Conservation (phyloP, 108 stramenopile genomes). For the Nitzschia palea region DNA sequence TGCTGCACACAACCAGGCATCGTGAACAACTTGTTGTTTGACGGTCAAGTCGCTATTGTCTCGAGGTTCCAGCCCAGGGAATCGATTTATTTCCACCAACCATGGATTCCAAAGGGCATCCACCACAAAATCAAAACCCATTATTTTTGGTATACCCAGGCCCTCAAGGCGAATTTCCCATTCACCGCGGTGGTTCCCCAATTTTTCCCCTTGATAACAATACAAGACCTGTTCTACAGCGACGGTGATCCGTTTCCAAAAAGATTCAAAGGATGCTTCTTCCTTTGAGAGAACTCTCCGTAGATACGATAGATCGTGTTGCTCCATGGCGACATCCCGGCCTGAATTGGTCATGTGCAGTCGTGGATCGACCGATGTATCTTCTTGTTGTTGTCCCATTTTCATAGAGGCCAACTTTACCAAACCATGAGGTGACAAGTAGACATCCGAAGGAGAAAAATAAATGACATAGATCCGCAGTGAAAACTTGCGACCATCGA, state of each 20-base stretch:
- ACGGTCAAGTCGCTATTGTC: conserved; percentile 33
- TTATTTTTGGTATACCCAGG: conserved; percentile 63
- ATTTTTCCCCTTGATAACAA: neutral
- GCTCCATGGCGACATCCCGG: conserved; percentile 47
- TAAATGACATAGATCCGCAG: conserved; percentile 72
- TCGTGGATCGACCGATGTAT: conserved; percentile 15
- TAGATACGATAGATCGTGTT: conserved; percentile 51
- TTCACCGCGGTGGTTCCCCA: neutral
- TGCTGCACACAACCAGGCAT: conserved; percentile 40
- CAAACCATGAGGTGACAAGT: conserved; percentile 54
- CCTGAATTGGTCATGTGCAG: conserved; percentile 82
- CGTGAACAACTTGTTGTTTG: conserved; percentile 37
- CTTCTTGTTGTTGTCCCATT: no score
- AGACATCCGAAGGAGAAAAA: conserved; percentile 40
- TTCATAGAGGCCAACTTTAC: conserved; percentile 60
- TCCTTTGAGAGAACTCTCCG: conserved; percentile 28
- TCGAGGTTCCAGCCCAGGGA: conserved; percentile 63
- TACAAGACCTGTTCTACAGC: neutral
- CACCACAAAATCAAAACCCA: conserved; percentile 77
- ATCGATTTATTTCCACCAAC: conserved; percentile 80
- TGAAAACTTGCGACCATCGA: conserved; percentile 59
- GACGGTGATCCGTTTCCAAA: conserved; percentile 3
- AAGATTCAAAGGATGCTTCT: neutral
- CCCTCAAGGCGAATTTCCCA: conserved; percentile 1
- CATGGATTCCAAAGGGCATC: conserved; percentile 44